Conservation (phyloP, 306 rosid species). For the Castanea mollissima region DNA sequence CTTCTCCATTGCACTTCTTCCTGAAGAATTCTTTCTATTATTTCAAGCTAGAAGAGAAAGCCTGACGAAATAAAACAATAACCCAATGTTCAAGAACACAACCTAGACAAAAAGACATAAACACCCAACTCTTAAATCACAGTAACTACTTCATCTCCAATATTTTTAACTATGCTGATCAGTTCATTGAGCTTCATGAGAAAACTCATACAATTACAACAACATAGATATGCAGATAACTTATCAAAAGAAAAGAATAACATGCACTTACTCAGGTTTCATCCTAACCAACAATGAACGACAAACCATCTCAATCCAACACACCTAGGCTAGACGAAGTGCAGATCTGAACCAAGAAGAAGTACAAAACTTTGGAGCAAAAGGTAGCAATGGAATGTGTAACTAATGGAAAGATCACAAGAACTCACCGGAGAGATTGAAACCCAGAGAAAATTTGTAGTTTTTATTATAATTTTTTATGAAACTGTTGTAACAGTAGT, state of each 20-base stretch:
- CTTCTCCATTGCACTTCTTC: conserved; percentile 46
- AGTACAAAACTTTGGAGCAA: background rate
- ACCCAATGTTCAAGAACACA: conserved; percentile 9
- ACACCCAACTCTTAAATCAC: conserved; percentile 25
- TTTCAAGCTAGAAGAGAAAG: conserved; percentile 15
- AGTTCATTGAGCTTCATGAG: conserved; percentile 19
- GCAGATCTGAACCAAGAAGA: conserved; percentile 46
- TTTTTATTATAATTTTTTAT: conserved; percentile 10
- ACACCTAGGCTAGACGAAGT: conserved; percentile 20
- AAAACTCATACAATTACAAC: background rate
- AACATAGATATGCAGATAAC: background rate
- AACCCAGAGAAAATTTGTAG: conserved; percentile 23
- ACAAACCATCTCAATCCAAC: conserved; percentile 21
- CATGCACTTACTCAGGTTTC: conserved; percentile 34
- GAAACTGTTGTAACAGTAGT: conserved; percentile 22
- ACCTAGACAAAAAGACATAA: conserved; percentile 18
- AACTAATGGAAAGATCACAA: conserved; percentile 27
- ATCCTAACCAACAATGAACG: no score
- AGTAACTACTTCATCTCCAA: conserved; percentile 22
- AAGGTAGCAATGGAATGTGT: conserved; percentile 19
- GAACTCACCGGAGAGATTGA: conserved; percentile 19
- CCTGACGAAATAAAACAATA: conserved; percentile 17
- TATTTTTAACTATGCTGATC: conserved; percentile 21
- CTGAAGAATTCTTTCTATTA: conserved; percentile 9
- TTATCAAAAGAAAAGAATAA: background rate